A percentile compares a stretch with the other conserved stretches of the same genome.
phyloP scores from a whole-genome alignment of 2,329 filamentous ascomycete species.

The Nemania sp. region DNA sequence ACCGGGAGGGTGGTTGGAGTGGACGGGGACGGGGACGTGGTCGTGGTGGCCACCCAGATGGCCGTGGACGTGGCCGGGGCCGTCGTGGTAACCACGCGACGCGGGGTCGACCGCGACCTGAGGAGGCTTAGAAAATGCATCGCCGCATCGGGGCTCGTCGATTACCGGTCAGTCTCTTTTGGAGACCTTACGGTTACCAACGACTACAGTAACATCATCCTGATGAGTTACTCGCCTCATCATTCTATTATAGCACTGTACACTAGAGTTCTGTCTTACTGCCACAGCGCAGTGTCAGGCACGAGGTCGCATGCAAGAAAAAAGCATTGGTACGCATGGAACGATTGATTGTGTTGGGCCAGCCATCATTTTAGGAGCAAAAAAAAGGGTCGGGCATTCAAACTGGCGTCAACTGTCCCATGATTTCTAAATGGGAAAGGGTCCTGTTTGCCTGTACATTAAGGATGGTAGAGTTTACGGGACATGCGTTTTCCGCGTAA shows the following conservation, averaged over 20 bases:
- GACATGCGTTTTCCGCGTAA: constrained; percentile 25
- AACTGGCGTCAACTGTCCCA: constrained; percentile 45
- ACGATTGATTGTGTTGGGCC: constrained; percentile 39
- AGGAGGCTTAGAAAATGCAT: constrained; percentile 50
- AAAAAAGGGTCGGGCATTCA: constrained; percentile 39
- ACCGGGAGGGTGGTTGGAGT: constrained; percentile 48
- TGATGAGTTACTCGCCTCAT: constrained; percentile 20
- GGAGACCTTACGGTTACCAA: constrained; percentile 28
- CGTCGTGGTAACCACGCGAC: constrained; percentile 43
- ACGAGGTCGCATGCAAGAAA: constrained; percentile 34
- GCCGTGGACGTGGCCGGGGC: constrained; percentile 48
- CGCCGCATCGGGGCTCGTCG: constrained; percentile 38
- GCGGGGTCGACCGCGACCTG: constrained; percentile 47
- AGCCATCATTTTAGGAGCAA: constrained; percentile 44
- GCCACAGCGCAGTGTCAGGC: constrained; percentile 25
- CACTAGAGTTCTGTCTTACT: constrained; percentile 37
- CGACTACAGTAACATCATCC: constrained; percentile 29
- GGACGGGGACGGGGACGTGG: constrained; percentile 50
- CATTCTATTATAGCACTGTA: constrained; percentile 38
- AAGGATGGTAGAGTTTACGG: constrained; percentile 45
- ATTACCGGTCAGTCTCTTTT: constrained; percentile 36
- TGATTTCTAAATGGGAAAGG: constrained; percentile 37
- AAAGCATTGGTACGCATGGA: constrained; percentile 37
- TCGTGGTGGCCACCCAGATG: constrained; percentile 47
- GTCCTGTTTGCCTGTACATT: constrained; percentile 46